phyloP scores from a whole-genome alignment of 345 rosid species.

The Orychophragmus violaceus region DNA sequence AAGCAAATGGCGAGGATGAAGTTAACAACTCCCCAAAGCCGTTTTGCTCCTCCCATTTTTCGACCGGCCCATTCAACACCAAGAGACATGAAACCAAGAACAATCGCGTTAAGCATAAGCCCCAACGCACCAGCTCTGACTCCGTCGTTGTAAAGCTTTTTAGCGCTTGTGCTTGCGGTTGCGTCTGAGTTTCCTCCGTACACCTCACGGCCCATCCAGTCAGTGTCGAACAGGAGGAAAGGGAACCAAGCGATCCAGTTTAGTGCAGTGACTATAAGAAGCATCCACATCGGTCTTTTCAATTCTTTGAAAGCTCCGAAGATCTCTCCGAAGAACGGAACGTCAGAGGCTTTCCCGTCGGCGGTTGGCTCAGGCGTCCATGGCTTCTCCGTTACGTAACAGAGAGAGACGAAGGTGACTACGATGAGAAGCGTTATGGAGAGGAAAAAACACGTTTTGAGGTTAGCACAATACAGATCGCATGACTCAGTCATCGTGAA shows the following conservation, averaged over 20 bases:
- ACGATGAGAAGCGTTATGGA: constrained; percentile 46
- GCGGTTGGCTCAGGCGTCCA: constrained; percentile 28
- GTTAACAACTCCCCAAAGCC: constrained; percentile 70
- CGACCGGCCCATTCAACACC: constrained; percentile 42
- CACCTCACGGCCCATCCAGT: constrained; percentile 91
- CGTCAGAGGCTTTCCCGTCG: not conserved
- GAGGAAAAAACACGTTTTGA: constrained; percentile 72
- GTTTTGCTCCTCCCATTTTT: constrained; percentile 45
- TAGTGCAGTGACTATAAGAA: constrained; percentile 62
- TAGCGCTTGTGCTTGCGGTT: not conserved
- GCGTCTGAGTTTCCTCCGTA: constrained; percentile 67
- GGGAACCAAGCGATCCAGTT: constrained; percentile 97
- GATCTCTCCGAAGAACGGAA: constrained; percentile 38
- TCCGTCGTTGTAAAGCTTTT: constrained; percentile 49
- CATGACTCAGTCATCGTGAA: constrained; percentile 69
- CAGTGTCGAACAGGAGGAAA: constrained; percentile 74
- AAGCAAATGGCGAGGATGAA: constrained; percentile 54
- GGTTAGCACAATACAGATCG: constrained; percentile 76
- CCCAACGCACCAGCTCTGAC: constrained; percentile 82
- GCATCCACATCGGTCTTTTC: constrained; percentile 64
- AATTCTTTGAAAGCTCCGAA: constrained; percentile 44
- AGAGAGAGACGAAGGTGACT: constrained; percentile 41
- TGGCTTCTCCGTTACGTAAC: constrained; percentile 40
- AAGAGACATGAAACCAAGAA: constrained; percentile 60
- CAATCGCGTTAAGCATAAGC: constrained; percentile 68